Base-by-base conservation (phyloP, 2,329 filamentous ascomycete species). In the Xylariales sp. region DNA sequence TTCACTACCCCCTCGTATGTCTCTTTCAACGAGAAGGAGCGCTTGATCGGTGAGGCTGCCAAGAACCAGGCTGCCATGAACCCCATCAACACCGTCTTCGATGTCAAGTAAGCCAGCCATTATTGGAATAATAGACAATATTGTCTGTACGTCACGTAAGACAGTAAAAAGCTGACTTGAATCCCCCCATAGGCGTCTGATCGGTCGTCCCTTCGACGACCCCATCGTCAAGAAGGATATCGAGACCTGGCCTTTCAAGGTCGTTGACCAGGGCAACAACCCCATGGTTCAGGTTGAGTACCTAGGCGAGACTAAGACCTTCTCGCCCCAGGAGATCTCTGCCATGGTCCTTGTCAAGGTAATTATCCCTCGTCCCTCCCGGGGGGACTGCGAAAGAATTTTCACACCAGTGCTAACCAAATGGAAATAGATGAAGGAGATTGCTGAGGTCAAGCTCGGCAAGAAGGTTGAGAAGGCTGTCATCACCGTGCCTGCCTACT, bases 21-120 rank as follows among this genome's bases (percentile, higher is more conserved):
- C 65, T 95, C 88, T 59, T 98, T 98, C 83, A 96, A 89, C 66
- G 84, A 91, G 61, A 88, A 95, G 77, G 93, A 98, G 81, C 90
- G 93, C 71, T 76, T 98, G 74, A 97, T 97, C 63, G 93, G 93
- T 78, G 93, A 97, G 81, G 91, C 93, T 46, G 93, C 93, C 64
- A 98, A 97, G 87, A 98, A 98, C 80, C 90, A 96, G 83, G 93
- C 91, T 64, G 91, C 93, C 62, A 95, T 97, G 88, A 98, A 98
- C 87, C 93, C 93, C 49, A 70, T 71, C 65, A 97, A 97, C 79
- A 98, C 93, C 57, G 80, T 98, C 72, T 98, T 97, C 75, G 93
- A 98, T 73, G 87, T 95, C 81, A 98, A 97, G 89, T 93, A 70
- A 73, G 85, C 25, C 16, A 18, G 6, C 36, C 30, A 7, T 14